These are phyloP conservation scores for Colletotrichum sp. DNA, from an alignment of 2,329 filamentous ascomycete genomes.

Conservation along the genomic window DNA sequence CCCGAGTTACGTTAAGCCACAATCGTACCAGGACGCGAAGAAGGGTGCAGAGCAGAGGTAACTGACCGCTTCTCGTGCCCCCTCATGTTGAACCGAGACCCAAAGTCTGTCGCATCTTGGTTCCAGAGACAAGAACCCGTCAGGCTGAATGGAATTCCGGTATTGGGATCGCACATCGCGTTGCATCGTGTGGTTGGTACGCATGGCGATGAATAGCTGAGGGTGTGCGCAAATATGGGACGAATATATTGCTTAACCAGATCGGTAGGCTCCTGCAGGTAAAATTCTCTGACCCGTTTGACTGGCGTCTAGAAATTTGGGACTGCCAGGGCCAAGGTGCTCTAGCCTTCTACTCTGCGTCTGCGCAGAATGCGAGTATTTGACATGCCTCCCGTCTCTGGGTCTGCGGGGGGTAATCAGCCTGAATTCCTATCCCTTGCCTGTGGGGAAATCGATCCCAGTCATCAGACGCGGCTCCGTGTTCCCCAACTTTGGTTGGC, in stretches of 20 bases:
- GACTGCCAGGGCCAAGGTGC: background rate
- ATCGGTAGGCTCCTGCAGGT: constrained; percentile 1
- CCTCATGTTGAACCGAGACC: background rate
- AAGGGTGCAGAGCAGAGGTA: background rate
- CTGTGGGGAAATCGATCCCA: background rate
- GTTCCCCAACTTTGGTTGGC: constrained; percentile 16
- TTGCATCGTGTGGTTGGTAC: background rate
- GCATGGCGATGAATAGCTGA: background rate
- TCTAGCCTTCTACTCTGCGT: background rate
- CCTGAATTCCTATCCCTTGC: background rate
- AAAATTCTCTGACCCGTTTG: background rate
- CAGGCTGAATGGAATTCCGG: background rate
- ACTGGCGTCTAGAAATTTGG: background rate
- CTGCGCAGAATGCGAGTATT: background rate
- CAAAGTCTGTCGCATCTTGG: background rate
- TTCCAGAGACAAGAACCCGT: background rate
- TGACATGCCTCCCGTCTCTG: background rate
- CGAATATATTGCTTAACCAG: background rate
- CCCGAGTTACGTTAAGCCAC: background rate
- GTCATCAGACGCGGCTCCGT: background rate
- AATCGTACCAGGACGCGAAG: background rate
- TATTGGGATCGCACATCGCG: background rate
- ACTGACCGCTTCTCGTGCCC: background rate
- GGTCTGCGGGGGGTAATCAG: constrained; percentile 12
- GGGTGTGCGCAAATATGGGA: constrained; percentile 2